Conservation (phyloP, 75 land plant genomes). For the Cunninghamia lanceolata region DNA sequence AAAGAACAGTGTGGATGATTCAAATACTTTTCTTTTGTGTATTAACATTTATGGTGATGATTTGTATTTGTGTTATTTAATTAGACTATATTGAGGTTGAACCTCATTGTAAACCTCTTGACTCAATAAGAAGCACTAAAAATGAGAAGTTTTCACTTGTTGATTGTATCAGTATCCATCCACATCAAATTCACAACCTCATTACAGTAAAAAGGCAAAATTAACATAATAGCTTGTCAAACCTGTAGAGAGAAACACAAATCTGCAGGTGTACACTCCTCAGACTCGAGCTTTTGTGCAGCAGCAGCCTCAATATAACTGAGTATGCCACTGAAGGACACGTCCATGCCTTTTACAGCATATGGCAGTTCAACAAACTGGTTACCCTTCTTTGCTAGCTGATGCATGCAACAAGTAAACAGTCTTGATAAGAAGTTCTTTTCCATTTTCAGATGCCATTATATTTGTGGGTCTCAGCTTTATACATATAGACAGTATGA, state of each 20-base stretch:
- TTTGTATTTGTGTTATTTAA: too few species aligned
- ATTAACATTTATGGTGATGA: neutral
- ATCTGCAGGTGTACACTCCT: constrained; percentile 96
- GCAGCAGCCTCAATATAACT: constrained; percentile 95
- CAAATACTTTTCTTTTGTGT: neutral
- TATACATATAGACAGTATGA: neutral
- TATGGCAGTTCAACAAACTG: constrained; percentile 89
- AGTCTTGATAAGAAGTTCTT: neutral
- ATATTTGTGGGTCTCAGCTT: neutral
- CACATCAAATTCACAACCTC: neutral
- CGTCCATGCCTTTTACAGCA: constrained; percentile 99
- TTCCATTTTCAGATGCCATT: neutral
- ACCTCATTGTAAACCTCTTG: neutral
- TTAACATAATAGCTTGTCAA: neutral
- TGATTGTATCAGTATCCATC: neutral
- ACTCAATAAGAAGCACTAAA: neutral
- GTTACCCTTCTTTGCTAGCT: constrained; percentile 94
- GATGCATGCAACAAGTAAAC: constrained; percentile 5
- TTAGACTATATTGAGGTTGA: neutral
- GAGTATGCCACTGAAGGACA: constrained; percentile 94
- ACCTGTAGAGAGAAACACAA: constrained; percentile 97
- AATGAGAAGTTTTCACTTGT: neutral
- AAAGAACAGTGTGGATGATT: too few species aligned
- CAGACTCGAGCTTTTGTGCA: constrained; percentile 64
- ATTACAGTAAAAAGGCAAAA: neutral